Evolutionary conservation across 225 moss, liverwort and hornwort genomes (phyloP), one percentile per base, ranked within the genome.

Genomic region (Anthoceros angustus): DNA sequence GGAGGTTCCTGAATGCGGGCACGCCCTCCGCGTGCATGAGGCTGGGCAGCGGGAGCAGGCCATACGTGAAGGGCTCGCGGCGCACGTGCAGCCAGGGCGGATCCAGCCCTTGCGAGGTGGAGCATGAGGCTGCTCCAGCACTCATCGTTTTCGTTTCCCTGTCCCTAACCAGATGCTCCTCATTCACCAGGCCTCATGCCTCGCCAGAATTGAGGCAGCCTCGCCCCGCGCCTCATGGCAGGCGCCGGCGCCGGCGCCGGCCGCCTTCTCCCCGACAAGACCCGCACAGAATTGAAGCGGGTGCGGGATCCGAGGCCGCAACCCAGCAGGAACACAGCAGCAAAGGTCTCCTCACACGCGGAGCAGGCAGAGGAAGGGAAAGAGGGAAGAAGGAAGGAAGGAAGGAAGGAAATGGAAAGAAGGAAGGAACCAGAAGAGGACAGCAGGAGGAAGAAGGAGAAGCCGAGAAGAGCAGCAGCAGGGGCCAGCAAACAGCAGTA

Each of bases 41-140:
- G 77, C 81, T 83, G 64, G 87, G 80, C 61, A 90, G 76, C 12
- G 93, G 93, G 62, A 94, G 80, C 65, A 86, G 71, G 50, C 90
- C 93, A 77, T 82, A 90, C 75, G 90, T 90, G 75, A 94, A 94
- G 26, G 84, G 87, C 75, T 90, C 87, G 68, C 93, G 79, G 66
- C 93, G 84, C 80, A 88, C 90, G 67, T 90, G 90, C 79, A 94
- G 93, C 90, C 93, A 94, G 68, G 93, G 93, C 39, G 89, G 86
- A 86, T 90, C 90, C 80, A 82, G 82, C 50, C 77, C 82, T 77
- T 79, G 83, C 41, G 66, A 41, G 62, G 25, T 66, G 45, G 42
- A 65, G 66, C 38, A 39, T 75, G 79, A 64, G 70, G 70, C 79
- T 74, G 77, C 73, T 81, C 87, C 93, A 79, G 86, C 90, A 83